Evolutionary conservation across 164 flowering plant genomes (phyloP), one percentile per base, ranked within the genome.

Genomic region (Umbellularia californica): DNA sequence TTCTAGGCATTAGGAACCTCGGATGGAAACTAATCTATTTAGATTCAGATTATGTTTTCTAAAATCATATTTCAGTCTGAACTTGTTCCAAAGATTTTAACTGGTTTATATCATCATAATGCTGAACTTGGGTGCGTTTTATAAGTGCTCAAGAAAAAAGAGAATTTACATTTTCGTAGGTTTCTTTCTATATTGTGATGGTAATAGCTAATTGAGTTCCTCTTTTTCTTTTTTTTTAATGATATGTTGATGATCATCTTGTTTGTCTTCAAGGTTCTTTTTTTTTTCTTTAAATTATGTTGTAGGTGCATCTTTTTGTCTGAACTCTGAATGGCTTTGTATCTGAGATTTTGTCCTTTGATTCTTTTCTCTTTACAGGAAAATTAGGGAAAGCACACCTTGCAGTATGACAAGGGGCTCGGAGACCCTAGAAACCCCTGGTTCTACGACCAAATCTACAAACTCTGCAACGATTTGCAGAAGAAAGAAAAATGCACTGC

Each of bases 301-400:
- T 0, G 35, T 30, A 30, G 58, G 19, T 52, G 58, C 58, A 13
- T 52, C 58, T 13, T 13, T 52, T 52, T 3, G 58, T 17, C 19
- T 13, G 19, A 13, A 52, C 15, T 17, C 19, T 13, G 19, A 13
- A 52, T 52, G 19, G 58, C 27, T 24, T 66, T 27, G 23, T 66
- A 24, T 66, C 9, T 66, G 28, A 28, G 20, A 25, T 66, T n/a
- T 55, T 51, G 51, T 55, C 5, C 30, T 30, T 30, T 58, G 41
- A 28, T 25, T 66, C 35, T 10, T 15, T 13, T 9, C 28, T 75
- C 33, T n/a, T 41, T 58, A 70, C 87, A 91, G 98, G 87, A 80
- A 85, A 77, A 86, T 92, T 7, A 84, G 96, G 77, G 95, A 93
- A 81, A 87, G 90, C 81, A 91, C 98, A 30, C 97, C 95, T 24